Evolutionary conservation across 768 basidiomycete species (phyloP).

Genomic region (Trametes coccinea): DNA sequence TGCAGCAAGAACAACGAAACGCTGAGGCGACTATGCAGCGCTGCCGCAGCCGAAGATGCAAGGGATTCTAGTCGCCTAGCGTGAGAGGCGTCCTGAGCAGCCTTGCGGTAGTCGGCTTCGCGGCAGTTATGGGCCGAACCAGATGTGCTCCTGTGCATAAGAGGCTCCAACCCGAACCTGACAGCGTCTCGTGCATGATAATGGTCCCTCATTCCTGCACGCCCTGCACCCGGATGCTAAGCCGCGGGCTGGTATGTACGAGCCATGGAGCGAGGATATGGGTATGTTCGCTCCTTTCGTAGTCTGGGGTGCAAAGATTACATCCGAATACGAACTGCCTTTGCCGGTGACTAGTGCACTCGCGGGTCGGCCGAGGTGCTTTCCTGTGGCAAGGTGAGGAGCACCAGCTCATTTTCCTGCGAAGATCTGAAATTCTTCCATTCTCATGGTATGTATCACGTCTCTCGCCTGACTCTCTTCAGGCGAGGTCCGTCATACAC

Average conservation of each 20-base stretch:
- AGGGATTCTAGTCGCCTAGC: not conserved
- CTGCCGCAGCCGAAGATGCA: not conserved
- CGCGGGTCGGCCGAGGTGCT: too few relatives aligned
- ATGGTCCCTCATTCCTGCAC: too few relatives aligned
- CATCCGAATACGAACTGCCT: too few relatives aligned
- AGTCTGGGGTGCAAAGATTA: too few relatives aligned
- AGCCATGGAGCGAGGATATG: too few relatives aligned
- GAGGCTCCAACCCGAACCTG: not conserved
- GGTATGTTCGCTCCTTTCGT: too few relatives aligned
- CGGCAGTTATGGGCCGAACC: not conserved
- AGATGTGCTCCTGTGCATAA: not conserved
- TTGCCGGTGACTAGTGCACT: too few relatives aligned
- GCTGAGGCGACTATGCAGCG: not conserved
- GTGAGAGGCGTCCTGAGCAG: not conserved
- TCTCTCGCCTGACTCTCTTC: constrained; percentile 17
- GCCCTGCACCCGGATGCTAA: too few relatives aligned
- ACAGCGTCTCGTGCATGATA: not conserved
- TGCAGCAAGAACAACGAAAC: not conserved
- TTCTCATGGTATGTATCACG: constrained; percentile 49
- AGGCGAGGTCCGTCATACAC: constrained; percentile 22
- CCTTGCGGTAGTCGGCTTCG: not conserved
- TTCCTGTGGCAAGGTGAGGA: not conserved
- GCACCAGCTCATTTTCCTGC: not conserved
- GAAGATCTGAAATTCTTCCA: constrained; percentile 44
- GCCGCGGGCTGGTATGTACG: too few relatives aligned